Percentiles rank a stretch among this genome's conserved stretches.
Evolutionary conservation across 2,329 filamentous ascomycete species (phyloP).

Genomic region (Huntiella savannae): DNA sequence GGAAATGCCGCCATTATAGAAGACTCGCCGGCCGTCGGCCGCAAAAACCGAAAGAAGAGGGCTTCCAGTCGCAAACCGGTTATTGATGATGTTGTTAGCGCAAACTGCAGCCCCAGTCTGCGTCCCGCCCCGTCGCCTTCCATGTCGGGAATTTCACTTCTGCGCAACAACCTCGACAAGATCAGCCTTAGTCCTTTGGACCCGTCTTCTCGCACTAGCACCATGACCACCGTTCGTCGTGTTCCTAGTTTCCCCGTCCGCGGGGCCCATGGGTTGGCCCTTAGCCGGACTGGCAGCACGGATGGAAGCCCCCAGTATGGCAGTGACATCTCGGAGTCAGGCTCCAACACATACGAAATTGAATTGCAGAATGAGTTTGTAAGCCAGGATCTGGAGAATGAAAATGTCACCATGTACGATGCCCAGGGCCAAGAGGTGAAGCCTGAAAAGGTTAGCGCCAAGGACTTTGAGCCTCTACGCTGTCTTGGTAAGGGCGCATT

Average conservation of each 20-base stretch:
- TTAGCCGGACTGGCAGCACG: constrained; percentile 33
- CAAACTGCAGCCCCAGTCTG: constrained; percentile 42
- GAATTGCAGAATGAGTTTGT: constrained; percentile 70
- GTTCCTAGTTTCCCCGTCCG: constrained; percentile 9
- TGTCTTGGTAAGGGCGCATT: constrained; percentile 94
- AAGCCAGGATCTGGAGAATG: constrained; percentile 9
- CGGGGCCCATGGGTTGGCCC: constrained; percentile 24
- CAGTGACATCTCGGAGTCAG: constrained; percentile 46
- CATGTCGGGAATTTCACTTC: constrained; percentile 57
- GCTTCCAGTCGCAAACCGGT: constrained; percentile 13
- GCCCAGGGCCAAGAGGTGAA: constrained; percentile 15
- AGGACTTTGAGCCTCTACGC: constrained; percentile 76
- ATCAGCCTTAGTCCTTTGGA: constrained; percentile 40
- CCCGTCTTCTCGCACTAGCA: constrained; percentile 32
- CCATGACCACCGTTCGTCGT: constrained; percentile 19
- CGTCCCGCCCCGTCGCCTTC: constrained; percentile 33
- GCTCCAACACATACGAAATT: constrained; percentile 63
- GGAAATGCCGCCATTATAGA: background rate
- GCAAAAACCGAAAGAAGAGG: constrained; percentile 14
- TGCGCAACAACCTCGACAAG: constrained; percentile 56
- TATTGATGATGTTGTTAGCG: constrained; percentile 38
- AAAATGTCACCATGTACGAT: constrained; percentile 22
- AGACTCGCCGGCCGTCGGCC: background rate
- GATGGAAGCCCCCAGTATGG: constrained; percentile 34
- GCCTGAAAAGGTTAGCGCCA: constrained; percentile 64